phyloP scores from a whole-genome alignment of 2,329 filamentous ascomycete genomes.

The Colletotrichum australisinense region DNA sequence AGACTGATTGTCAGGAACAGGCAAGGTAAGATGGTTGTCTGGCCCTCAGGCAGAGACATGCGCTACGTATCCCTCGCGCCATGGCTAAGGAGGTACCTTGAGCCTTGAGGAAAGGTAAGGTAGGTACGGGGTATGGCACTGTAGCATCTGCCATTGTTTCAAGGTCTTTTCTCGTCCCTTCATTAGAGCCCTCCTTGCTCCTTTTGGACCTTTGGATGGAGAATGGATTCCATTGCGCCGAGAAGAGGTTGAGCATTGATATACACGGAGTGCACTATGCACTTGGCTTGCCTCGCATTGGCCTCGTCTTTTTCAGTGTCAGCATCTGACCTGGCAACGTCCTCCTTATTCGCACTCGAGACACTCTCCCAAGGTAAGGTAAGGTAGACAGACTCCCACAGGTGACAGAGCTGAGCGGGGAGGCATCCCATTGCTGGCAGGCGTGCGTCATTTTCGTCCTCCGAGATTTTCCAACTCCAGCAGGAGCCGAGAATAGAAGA shows the following conservation, averaged over 20 bases:
- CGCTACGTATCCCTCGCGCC: background rate
- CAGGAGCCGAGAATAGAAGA: background rate
- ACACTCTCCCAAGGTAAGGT: background rate
- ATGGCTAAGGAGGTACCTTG: no score
- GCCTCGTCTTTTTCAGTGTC: background rate
- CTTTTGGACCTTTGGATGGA: background rate
- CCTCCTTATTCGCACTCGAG: background rate
- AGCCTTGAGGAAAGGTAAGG: no score
- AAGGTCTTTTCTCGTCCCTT: conserved; percentile 20
- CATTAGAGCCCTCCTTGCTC: conserved; percentile 26
- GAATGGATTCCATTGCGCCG: background rate
- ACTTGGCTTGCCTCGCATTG: background rate
- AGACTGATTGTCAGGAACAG: no score
- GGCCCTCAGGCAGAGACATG: background rate
- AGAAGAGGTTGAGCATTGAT: background rate
- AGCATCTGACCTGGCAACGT: conserved; percentile 14
- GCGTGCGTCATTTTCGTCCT: background rate
- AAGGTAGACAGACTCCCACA: no score
- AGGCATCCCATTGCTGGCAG: background rate
- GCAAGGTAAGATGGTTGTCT: background rate
- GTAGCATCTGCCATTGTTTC: conserved; percentile 29
- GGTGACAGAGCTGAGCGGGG: no score
- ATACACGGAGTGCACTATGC: background rate
- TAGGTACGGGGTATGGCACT: background rate
- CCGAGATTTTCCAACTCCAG: background rate